Evolutionary conservation across 371 early-diverging fungal genomes (phyloP).

Genomic region (Lichtheimia ornata): DNA sequence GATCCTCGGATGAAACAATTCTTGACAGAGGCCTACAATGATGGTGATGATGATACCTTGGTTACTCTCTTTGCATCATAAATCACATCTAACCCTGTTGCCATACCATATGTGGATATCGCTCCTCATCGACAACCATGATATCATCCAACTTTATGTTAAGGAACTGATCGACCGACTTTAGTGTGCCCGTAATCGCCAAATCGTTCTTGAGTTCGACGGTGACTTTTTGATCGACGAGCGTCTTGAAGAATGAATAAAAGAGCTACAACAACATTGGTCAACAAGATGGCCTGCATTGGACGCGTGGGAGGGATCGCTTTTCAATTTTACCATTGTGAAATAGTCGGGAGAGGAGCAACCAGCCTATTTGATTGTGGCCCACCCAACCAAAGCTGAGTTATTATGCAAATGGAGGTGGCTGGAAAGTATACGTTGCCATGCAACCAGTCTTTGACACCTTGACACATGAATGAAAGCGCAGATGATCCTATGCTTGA

Average conservation of each 20-base stretch:
- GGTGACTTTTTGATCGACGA: constrained; percentile 93
- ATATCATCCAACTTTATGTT: constrained; percentile 97
- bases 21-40: constrained; percentile 83
- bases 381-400: no score
- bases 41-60: neutral
- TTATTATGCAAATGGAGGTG: no score
- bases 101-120: constrained; percentile 96
- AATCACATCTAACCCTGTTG: neutral
- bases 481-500: no score
- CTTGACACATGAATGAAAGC: no score
- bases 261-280: constrained; percentile 73
- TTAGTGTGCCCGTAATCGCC: constrained; percentile 88
- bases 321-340: no score
- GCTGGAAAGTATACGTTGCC: no score
- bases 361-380: no score
- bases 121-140: constrained; percentile 81
- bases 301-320: no score
- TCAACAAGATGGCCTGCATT: no score
- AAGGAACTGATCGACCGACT: constrained; percentile 98
- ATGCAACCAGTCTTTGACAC: no score
- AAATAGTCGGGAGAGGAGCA: no score
- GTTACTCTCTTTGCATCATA: neutral
- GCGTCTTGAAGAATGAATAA: constrained; percentile 98
- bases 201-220: constrained; percentile 99
- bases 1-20: constrained; percentile 99